Evolutionary conservation across 2,329 filamentous ascomycete genomes (phyloP), one percentile per base, ranked within the genome.

Genomic region (Exophiala alcalophila): DNA sequence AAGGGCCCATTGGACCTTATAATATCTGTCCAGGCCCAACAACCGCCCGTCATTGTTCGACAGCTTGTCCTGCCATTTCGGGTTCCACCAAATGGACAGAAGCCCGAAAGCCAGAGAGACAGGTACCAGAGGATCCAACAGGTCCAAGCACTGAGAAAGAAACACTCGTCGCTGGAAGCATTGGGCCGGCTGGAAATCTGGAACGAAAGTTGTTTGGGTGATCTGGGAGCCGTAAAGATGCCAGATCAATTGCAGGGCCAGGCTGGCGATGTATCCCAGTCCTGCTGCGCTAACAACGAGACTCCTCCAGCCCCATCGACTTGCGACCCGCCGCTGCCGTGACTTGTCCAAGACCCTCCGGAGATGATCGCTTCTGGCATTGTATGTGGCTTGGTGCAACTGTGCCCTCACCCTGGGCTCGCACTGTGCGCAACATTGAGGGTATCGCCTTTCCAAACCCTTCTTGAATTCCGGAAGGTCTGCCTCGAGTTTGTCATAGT

Each of bases 391-490:
- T 53, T 80, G 72, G 15, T 78, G 74, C 38, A 96, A 80, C 48
- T 81, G 77, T 24, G 76, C 69, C 50, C 83, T 78, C 15, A 91
- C 90, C 48, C 72, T 78, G 4, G 82, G 84, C 51, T 86, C 84
- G 64, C 92, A 98, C 31, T 79, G 72, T 50, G 76, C 76, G 68
- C 92, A 98, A 45, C 95, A 83, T 59, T 92, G 88, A 0, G 92
- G 92, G 60, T 96, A 97, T 35, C 84, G 78, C 57, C 80, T 73
- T 67, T 96, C 90, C 12, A 96, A 72, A 37, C 81, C 74, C 49
- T 72, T 74, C 49, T 83, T 81, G 62, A 85, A 94, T 24, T 74
- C 72, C 52, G 81, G 83, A 56, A 86, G 84, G 34, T 77, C 76
- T 40, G 73, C 74, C 61, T 89, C 83, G 50, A 83, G 82, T 47